phyloP scores from a whole-genome alignment of 202 grass and related monocot species.

The Elaeis oleifera region DNA sequence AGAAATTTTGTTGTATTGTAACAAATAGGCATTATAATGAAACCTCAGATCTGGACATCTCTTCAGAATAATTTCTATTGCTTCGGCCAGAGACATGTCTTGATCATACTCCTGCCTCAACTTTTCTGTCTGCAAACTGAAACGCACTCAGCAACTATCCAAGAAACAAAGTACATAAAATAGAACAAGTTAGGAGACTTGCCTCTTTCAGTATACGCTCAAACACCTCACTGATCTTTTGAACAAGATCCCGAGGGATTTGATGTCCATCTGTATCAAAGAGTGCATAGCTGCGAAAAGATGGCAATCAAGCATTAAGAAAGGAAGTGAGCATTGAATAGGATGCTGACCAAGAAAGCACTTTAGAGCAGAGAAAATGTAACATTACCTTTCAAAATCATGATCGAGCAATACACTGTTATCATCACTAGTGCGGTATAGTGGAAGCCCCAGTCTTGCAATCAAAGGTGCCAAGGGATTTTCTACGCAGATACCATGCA shows the following conservation, averaged over 20 bases:
- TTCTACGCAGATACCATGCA: conserved; percentile 94
- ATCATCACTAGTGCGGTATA: conserved; percentile 91
- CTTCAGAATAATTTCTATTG: conserved; percentile 67
- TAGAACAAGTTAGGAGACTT: conserved; percentile 5
- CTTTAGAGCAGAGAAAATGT: not conserved
- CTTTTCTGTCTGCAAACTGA: conserved; percentile 59
- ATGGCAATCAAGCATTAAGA: conserved; percentile 19
- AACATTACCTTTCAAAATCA: conserved; percentile 80
- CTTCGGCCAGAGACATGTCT: conserved; percentile 92
- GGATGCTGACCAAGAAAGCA: too few species aligned
- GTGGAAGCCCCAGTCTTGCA: conserved; percentile 80
- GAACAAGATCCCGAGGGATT: conserved; percentile 78
- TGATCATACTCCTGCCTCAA: conserved; percentile 46
- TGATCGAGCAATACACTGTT: conserved; percentile 85
- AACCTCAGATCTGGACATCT: conserved; percentile 71
- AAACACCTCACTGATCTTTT: conserved; percentile 72
- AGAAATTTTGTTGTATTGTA: not conserved
- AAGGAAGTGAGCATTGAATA: not conserved
- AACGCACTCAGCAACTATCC: not conserved
- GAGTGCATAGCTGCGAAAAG: conserved; percentile 68
- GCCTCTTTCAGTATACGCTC: conserved; percentile 83
- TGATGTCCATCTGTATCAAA: conserved; percentile 72
- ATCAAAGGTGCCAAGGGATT: conserved; percentile 92
- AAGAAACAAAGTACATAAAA: conserved; percentile 6
- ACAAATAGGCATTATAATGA: conserved; percentile 7